A percentile compares a stretch with the other conserved stretches of the same genome.
Evolutionary conservation across 352 stramenopile genomes (phyloP).

Genomic region (Globisporangium acanthophoron): DNA sequence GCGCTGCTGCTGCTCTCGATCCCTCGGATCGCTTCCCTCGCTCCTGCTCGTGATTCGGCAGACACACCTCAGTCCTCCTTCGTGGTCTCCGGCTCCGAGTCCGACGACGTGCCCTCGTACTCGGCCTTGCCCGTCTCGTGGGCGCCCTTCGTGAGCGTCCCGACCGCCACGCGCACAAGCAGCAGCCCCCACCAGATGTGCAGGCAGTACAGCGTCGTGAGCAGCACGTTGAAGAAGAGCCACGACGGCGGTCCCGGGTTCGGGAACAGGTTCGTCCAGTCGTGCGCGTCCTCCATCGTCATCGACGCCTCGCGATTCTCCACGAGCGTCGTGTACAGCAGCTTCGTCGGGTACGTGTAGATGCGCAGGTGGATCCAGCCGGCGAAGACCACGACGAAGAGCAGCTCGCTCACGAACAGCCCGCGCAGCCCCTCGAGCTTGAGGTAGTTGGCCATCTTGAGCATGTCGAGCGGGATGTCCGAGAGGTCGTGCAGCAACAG

Average conservation of each 20-base stretch:
- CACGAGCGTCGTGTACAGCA: constrained; percentile 72
- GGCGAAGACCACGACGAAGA: constrained; percentile 58
- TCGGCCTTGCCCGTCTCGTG: constrained; percentile 81
- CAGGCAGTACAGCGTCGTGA: constrained; percentile 65
- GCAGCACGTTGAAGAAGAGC: constrained; percentile 79
- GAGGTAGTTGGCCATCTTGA: constrained; percentile 90
- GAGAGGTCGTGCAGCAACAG: constrained; percentile 82
- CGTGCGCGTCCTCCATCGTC: constrained; percentile 58
- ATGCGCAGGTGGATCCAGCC: constrained; percentile 86
- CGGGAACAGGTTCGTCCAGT: constrained; percentile 65
- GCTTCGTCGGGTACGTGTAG: constrained; percentile 79
- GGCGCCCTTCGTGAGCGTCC: constrained; percentile 64
- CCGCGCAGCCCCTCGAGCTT: constrained; percentile 73
- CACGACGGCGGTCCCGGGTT: constrained; percentile 68
- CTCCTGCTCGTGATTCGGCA: not conserved
- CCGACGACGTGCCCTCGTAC: constrained; percentile 79
- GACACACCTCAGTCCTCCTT: constrained; percentile 41
- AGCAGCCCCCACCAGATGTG: constrained; percentile 86
- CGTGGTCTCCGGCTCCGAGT: constrained; percentile 61
- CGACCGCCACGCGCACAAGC: constrained; percentile 60
- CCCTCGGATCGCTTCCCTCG: not conserved
- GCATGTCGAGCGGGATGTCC: constrained; percentile 84
- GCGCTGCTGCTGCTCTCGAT: not conserved
- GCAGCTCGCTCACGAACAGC: constrained; percentile 65
- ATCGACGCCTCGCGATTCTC: constrained; percentile 75